A percentile compares a stretch with the other conserved stretches of the same genome.
These are phyloP conservation scores for Ogataea hybrid DNA, from an alignment of 1,139 yeast genomes.

Conservation along the genomic window DNA sequence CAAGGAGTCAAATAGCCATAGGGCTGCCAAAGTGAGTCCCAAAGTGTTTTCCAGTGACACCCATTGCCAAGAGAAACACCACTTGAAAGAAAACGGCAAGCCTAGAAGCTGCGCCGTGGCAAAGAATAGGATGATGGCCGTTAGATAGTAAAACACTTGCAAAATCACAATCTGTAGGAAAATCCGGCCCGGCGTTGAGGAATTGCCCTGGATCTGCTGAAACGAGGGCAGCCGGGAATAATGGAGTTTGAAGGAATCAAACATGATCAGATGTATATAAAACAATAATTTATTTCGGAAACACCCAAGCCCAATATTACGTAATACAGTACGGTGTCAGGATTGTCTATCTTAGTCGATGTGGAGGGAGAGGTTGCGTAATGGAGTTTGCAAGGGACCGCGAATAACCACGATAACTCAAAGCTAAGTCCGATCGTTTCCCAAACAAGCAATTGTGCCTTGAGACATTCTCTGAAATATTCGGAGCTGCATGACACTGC, in stretches of 20 bases:
- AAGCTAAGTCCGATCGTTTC: too few relatives aligned
- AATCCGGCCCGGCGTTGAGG: conserved; percentile 42
- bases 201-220: conserved; percentile 32
- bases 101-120: conserved; percentile 60
- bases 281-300: not conserved
- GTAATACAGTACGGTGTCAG: not conserved
- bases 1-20: conserved; percentile 82
- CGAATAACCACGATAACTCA: too few relatives aligned
- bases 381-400: too few relatives aligned
- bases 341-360: too few relatives aligned
- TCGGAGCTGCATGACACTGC: too few relatives aligned
- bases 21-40: conserved; percentile 67
- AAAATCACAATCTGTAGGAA: conserved; percentile 57
- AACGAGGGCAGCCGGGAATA: conserved; percentile 16
- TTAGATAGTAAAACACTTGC: conserved; percentile 64
- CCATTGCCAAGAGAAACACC: conserved; percentile 83
- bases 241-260: conserved; percentile 13
- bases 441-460: too few relatives aligned
- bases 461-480: too few relatives aligned
- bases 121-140: conserved; percentile 58
- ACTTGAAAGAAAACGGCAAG: conserved; percentile 57
- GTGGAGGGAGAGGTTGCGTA: too few relatives aligned
- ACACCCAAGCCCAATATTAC: not conserved
- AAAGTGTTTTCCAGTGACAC: conserved; percentile 74
- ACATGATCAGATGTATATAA: conserved; percentile 8